Conservation (phyloP, 352 stramenopile species). For the Phytophthora pinifolia region DNA sequence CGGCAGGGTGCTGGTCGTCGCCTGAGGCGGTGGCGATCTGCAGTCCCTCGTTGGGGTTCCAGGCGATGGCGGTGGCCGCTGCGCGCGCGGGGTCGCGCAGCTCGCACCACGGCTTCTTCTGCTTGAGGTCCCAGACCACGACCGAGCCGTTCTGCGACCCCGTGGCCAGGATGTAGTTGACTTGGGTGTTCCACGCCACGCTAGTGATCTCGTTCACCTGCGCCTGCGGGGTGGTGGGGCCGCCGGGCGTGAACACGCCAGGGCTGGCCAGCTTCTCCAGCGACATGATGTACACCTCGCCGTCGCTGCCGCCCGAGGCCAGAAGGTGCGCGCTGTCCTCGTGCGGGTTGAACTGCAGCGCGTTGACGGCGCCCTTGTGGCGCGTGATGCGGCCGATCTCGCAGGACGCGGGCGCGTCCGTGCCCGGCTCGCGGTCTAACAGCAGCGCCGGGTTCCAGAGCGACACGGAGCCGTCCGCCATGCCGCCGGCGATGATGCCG, state of each 20-base stretch:
- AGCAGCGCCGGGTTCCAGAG: slow-evolving; percentile 95
- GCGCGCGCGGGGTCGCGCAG: slow-evolving; percentile 89
- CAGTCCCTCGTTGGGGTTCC: slow-evolving; percentile 98
- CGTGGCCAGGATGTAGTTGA: slow-evolving; percentile 97
- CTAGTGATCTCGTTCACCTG: slow-evolving; percentile 88
- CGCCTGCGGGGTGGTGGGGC: slow-evolving; percentile 51
- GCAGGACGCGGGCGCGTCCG: slow-evolving; percentile 34
- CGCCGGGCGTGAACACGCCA: slow-evolving; percentile 89
- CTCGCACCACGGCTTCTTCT: slow-evolving; percentile 98
- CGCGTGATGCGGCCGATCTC: slow-evolving; percentile 81
- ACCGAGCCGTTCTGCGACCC: slow-evolving; percentile 93
- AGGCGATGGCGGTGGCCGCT: slow-evolving; percentile 93
- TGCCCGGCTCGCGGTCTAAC: slow-evolving; percentile 58
- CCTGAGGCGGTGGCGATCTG: slow-evolving; percentile 96
- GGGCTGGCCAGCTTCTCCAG: slow-evolving; percentile 90
- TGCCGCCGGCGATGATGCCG: slow-evolving; percentile 95
- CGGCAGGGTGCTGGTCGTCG: slow-evolving; percentile 94
- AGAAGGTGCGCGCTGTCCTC: slow-evolving; percentile 91
- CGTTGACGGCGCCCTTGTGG: slow-evolving; percentile 92
- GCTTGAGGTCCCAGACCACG: slow-evolving; percentile 97
- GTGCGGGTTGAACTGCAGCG: slow-evolving; percentile 96
- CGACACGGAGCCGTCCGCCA: slow-evolving; percentile 96
- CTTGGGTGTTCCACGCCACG: slow-evolving; percentile 98
- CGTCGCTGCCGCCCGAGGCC: slow-evolving; percentile 92
- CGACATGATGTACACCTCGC: slow-evolving; percentile 95